phyloP scores from a whole-genome alignment of 495 filamentous ascomycete genomes.

The Penicillium salamii region DNA sequence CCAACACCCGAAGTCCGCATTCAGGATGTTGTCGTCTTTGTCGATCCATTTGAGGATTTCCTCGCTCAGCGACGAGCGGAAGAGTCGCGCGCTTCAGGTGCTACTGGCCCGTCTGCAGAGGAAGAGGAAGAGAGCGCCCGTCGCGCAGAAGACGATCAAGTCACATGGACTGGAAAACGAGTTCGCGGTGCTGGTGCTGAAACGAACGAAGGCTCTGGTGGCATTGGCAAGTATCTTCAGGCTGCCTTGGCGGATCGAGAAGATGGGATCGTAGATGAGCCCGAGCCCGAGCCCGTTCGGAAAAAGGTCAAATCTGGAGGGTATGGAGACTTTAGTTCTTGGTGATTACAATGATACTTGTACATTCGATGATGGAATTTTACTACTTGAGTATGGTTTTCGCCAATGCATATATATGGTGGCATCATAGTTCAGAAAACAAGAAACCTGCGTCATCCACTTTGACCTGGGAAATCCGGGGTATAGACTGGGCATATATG shows the following conservation, averaged over 20 bases:
- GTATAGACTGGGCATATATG: too few species aligned
- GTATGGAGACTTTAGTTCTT: slow-evolving; percentile 81
- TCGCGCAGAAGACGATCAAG: slow-evolving; percentile 79
- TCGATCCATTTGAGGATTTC: slow-evolving; percentile 97
- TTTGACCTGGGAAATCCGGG: neutral
- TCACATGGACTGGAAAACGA: slow-evolving; percentile 90
- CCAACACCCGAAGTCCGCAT: slow-evolving; percentile 77
- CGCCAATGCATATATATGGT: neutral
- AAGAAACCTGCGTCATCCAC: slow-evolving; percentile 5
- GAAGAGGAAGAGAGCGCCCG: slow-evolving; percentile 43
- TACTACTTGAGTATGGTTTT: too few species aligned
- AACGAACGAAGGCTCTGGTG: slow-evolving; percentile 38
- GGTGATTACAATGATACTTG: too few species aligned
- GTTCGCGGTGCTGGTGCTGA: slow-evolving; percentile 57
- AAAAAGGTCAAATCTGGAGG: slow-evolving; percentile 81
- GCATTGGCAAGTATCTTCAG: slow-evolving; percentile 80
- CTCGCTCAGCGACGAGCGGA: slow-evolving; percentile 51
- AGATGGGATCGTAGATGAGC: slow-evolving; percentile 53
- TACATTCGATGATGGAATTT: too few species aligned
- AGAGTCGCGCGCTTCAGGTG: slow-evolving; percentile 38
- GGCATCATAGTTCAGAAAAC: neutral
- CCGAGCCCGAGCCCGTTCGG: slow-evolving; percentile 62
- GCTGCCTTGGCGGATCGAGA: slow-evolving; percentile 44
- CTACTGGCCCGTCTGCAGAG: slow-evolving; percentile 29
- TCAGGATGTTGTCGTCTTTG: slow-evolving; percentile 78